Conservation (phyloP, 805 yeast species). For the Lipomyces lipofer region DNA sequence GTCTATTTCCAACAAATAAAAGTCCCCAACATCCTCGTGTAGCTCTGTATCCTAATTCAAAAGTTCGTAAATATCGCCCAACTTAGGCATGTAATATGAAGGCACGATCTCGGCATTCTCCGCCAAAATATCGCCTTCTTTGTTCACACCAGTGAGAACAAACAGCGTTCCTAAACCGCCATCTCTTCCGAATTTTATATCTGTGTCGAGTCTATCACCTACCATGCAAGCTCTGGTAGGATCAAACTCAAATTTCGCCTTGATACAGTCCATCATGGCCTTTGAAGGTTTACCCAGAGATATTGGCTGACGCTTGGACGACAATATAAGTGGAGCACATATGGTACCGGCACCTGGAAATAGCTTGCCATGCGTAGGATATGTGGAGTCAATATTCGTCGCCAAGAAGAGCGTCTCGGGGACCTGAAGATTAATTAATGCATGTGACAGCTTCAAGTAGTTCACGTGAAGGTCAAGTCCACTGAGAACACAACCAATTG, state of each 20-base stretch:
- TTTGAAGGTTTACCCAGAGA: conserved; percentile 92
- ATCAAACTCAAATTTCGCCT: conserved; percentile 59
- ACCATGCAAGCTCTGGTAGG: conserved; percentile 74
- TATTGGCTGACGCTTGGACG: conserved; percentile 79
- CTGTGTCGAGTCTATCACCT: conserved; percentile 94
- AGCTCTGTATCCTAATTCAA: conserved; percentile 10
- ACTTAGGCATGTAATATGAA: conserved; percentile 62
- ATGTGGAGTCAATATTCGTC: conserved; percentile 92
- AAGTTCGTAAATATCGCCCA: conserved; percentile 75
- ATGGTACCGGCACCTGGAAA: conserved; percentile 96
- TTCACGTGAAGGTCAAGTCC: conserved; percentile 79
- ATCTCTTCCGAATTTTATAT: conserved; percentile 84
- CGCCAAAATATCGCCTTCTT: conserved; percentile 57
- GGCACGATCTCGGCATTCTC: conserved; percentile 53
- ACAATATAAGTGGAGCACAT: conserved; percentile 70
- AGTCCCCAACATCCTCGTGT: not conserved
- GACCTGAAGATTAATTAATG: conserved; percentile 75
- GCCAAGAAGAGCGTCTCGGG: conserved; percentile 75
- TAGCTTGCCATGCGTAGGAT: conserved; percentile 80
- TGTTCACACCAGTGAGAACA: conserved; percentile 90
- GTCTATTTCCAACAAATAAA: too few relatives aligned
- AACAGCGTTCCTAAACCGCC: conserved; percentile 86
- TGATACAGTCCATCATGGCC: conserved; percentile 87
- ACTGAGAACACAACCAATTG: conserved; percentile 84
- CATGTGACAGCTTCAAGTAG: conserved; percentile 76